phyloP scores from a whole-genome alignment of 2,329 filamentous ascomycete species.

The Trichoderma sp. region DNA sequence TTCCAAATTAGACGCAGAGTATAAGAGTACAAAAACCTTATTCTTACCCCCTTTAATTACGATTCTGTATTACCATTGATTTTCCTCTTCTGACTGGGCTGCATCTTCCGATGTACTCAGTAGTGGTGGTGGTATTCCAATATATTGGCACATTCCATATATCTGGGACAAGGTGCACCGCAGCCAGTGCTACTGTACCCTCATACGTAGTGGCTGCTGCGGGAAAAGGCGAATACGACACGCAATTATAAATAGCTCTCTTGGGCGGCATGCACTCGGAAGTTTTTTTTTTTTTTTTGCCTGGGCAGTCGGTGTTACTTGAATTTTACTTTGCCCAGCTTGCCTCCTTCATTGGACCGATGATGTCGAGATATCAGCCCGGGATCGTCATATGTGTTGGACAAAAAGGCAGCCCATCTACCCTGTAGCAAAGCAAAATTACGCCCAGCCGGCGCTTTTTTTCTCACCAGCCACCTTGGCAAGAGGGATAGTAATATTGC shows the following conservation, averaged over 20 bases:
- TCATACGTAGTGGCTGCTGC: neutral
- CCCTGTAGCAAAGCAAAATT: neutral
- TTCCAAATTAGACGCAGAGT: neutral
- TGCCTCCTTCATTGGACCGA: neutral
- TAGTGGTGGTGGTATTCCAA: neutral
- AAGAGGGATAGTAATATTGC: neutral
- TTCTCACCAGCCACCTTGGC: neutral
- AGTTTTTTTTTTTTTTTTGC: neutral
- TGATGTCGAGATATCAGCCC: neutral
- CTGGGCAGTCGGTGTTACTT: neutral
- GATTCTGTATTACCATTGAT: neutral
- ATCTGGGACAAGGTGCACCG: neutral
- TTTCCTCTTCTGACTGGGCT: neutral
- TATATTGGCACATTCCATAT: neutral
- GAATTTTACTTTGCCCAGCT: neutral
- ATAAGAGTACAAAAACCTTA: neutral
- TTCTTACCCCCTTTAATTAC: neutral
- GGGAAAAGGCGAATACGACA: neutral
- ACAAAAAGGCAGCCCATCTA: neutral
- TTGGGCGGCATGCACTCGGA: neutral
- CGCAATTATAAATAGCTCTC: neutral
- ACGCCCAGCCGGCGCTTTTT: neutral
- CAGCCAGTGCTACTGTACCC: neutral
- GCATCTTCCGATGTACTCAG: neutral
- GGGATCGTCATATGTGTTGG: neutral